Evolutionary conservation across 2,329 filamentous ascomycete genomes (phyloP), one percentile per base, ranked within the genome.

Genomic region (Penicillium sp.): DNA sequence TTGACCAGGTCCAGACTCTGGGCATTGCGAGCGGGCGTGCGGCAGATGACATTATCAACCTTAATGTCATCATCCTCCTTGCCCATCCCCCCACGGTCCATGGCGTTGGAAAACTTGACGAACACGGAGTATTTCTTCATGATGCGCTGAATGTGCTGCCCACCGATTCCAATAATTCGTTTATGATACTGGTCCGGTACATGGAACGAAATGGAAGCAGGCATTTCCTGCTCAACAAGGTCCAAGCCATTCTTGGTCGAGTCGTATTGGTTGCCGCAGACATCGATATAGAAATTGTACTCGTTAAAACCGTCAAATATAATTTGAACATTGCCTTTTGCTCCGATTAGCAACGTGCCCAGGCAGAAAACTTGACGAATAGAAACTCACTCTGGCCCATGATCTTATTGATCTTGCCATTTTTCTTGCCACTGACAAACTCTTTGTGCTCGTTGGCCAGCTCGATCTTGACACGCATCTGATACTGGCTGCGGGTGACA

Each of bases 41-140:
- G 91, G 74, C 94, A 99, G 65, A 99, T 97, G 63, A 99, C 94
- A 69, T 99, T 97, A 77, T 99, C 94, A 39, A 97, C 91, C 74
- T 97, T 96, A 75, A 96, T 90, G 69, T 99, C 94, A 68, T 99
- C 94, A 67, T 99, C 94, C 68, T 97, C 92, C 61, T 95, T 92
- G 59, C 91, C 90, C 73, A 95, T 88, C 29, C 92, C 88, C 57
- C 91, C 94, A 68, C 94, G 88, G 69, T 99, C 94, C 92, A 97
- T 97, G 13, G 94, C 94, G 65, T 99, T 99, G 59, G 91, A 96
- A 68, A 99, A 99, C 71, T 99, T 99, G 77, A 99, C 94, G 65
- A 99, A 99, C 62, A 99, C 94, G 0, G 94, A 97, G 75, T 99
- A 96, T 76, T 97, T 97, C 80, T 99, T 97, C 94, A 99, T 99